Evolutionary conservation across 352 stramenopile genomes (phyloP).

Genomic region (Thalassiosira hispida): DNA sequence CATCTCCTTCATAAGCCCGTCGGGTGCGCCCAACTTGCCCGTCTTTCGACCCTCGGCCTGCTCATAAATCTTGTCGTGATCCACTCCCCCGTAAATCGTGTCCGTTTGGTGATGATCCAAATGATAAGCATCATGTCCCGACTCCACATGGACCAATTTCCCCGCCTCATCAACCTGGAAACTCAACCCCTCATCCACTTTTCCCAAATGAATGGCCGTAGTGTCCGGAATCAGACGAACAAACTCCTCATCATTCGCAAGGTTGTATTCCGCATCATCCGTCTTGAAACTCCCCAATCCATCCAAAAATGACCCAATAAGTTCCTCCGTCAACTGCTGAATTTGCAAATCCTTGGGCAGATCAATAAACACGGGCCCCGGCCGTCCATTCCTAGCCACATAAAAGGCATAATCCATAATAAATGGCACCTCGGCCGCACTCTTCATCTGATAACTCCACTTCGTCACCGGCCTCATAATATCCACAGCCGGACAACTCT

Average conservation of each 20-base stretch:
- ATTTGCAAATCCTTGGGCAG: slow-evolving; percentile 94
- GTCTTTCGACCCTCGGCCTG: slow-evolving; percentile 46
- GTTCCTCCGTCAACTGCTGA: slow-evolving; percentile 70
- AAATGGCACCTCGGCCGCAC: slow-evolving; percentile 92
- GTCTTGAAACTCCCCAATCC: slow-evolving; percentile 28
- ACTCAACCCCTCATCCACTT: slow-evolving; percentile 60
- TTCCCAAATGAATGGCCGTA: slow-evolving; percentile 69
- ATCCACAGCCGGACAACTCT: slow-evolving; percentile 88
- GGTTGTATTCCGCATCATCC: slow-evolving; percentile 22
- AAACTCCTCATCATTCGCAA: slow-evolving; percentile 39
- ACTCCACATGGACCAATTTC: slow-evolving; percentile 46
- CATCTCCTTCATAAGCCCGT: slow-evolving; percentile 69
- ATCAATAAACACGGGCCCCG: slow-evolving; percentile 94
- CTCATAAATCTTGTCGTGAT: slow-evolving; percentile 57
- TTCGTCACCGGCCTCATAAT: slow-evolving; percentile 91
- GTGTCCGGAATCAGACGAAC: slow-evolving; percentile 57
- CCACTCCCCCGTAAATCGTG: slow-evolving; percentile 52
- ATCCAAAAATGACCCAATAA: slow-evolving; percentile 74
- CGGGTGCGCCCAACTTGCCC: slow-evolving; percentile 47
- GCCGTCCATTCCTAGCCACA: slow-evolving; percentile 92
- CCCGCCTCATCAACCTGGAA: slow-evolving; percentile 69
- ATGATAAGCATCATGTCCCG: slow-evolving; percentile 67
- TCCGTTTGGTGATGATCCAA: slow-evolving; percentile 74
- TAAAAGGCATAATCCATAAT: slow-evolving; percentile 96
- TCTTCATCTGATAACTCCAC: slow-evolving; percentile 96